Base-by-base conservation (phyloP, 768 basidiomycete species). In the Pleurotus tuber-regium region DNA sequence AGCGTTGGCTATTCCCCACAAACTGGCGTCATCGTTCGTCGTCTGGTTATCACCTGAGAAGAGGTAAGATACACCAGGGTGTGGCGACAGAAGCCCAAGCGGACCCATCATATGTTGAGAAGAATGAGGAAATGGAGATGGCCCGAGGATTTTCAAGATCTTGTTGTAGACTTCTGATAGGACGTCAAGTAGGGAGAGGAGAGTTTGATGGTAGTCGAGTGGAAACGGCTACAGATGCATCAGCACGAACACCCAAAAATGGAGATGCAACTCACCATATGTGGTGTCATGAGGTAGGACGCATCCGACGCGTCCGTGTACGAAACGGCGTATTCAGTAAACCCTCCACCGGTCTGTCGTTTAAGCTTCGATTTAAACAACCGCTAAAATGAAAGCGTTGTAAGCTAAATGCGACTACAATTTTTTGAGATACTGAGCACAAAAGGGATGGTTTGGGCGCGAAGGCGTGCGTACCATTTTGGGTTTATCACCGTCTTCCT, bases 81-180 rank as follows among this genome's bases (percentile, higher is more conserved):
- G 86, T 1, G 89, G 88, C 4, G 86, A 78, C 25, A 91, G 77
- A 10, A 83, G 68, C 12, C 88, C 88, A 11, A 91, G 72, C 11
- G 88, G 86, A 54, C 87, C 86, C 82, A 86, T 88, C 70, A 87
- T 85, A 46, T 86, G 78, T 50, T 83, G 83, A 14, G 82, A 70
- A 8, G 75, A 70, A 56, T 81, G 78, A 4, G 85, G 75, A 61
- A 91, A 86, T 0, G 86, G 84, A 0, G 89, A 90, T 3, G 91
- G 87, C 0, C 91, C 91, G 19, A 96, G 83, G 46, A 92, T 80
- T 61, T 84, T 84, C 7, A 80, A 80, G 33, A 96, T 87, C 67
- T 91, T 92, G 68, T 89, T 84, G 72, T 95, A 96, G 25, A 91
- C 83, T 62, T 93, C 91, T 14, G 89, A 89, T 33, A 95, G 78